Conservation (phyloP, 164 flowering plant genomes). For the Liquidambar formosana region DNA sequence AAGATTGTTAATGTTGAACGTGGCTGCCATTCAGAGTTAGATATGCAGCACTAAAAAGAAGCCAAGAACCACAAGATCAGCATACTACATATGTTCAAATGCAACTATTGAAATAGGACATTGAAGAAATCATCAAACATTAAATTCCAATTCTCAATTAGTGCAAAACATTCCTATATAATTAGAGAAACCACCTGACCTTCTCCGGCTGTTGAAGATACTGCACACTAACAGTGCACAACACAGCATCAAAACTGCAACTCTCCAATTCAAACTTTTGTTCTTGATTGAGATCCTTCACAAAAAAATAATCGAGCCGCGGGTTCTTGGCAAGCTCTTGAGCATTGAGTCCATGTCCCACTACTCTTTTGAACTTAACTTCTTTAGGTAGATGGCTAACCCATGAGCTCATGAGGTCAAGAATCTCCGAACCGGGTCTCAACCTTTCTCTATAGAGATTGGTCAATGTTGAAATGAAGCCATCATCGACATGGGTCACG, state of each 20-base stretch:
- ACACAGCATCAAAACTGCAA: conserved; percentile 62
- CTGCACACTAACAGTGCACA: conserved; percentile 86
- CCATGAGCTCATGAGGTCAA: conserved; percentile 94
- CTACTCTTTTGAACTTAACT: conserved; percentile 58
- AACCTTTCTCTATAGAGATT: conserved; percentile 54
- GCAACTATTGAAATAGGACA: too few species aligned
- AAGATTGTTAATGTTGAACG: too few species aligned
- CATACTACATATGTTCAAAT: too few species aligned
- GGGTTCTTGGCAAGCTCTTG: conserved; percentile 78
- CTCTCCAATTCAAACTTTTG: conserved; percentile 47
- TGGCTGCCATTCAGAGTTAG: too few species aligned
- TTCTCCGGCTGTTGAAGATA: conserved; percentile 88
- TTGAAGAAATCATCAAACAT: too few species aligned
- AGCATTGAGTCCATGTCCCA: conserved; percentile 87
- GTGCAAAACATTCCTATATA: background rate
- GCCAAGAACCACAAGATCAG: too few species aligned
- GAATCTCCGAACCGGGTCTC: conserved; percentile 59
- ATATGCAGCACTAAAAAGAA: too few species aligned
- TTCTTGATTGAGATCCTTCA: conserved; percentile 75
- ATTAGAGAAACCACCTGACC: conserved; percentile 34
- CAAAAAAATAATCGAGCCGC: conserved; percentile 65
- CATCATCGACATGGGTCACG: conserved; percentile 71
- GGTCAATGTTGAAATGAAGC: conserved; percentile 59
- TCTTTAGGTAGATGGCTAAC: conserved; percentile 75
- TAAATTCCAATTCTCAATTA: too few species aligned